Base-by-base conservation (phyloP, 306 rosid genomes). In the Quercus rubra region DNA sequence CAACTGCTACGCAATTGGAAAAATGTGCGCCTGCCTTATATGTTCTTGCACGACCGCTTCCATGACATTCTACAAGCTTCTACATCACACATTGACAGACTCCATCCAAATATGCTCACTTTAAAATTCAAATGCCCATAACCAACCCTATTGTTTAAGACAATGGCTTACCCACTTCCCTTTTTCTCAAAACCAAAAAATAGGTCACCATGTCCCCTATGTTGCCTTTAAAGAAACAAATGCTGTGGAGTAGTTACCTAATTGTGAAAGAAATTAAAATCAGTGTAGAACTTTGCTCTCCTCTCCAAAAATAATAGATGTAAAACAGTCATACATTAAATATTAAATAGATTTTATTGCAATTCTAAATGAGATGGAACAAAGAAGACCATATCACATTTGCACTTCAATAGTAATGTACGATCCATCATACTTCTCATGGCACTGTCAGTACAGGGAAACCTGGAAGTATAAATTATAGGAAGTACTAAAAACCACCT, bases 381-480 rank as follows among this genome's bases (percentile, higher is more conserved):
- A 66, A 38, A 71, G 66, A 28, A 62, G 55, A 74, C 27, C 6
- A 12, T 46, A 79, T 59, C 67, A 28, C 73, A 83, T 73, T 69
- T 59, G 74, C 62, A 11, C 19, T 55, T 19, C 18, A 23, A 72
- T 51, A 78, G 30, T 68, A 64, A 17, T 96, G 94, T 93, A 74
- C n/a, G 94, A 93, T 66, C 90, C 97, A 93, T 96, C 98, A 91
- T 96, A 96, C 98, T 96, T 96, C 99, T 93, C 99, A 64, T 98
- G 89, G 99, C 88, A 93, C 99, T 96, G 98, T 77, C 99, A 93
- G 90, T 96, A 85, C 98, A 96, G 96, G 87, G 98, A 91, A 93
- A 96, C 99, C 99, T 96, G 97, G 94, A 93, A 93, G 94, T 96
- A 82, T 88, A 92, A 81, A 18, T 71, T 91, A 38, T 96, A 85